A percentile compares a stretch with the other conserved stretches of the same genome.
Conservation (phyloP, 257 asterid genomes). For the Plantago major region DNA sequence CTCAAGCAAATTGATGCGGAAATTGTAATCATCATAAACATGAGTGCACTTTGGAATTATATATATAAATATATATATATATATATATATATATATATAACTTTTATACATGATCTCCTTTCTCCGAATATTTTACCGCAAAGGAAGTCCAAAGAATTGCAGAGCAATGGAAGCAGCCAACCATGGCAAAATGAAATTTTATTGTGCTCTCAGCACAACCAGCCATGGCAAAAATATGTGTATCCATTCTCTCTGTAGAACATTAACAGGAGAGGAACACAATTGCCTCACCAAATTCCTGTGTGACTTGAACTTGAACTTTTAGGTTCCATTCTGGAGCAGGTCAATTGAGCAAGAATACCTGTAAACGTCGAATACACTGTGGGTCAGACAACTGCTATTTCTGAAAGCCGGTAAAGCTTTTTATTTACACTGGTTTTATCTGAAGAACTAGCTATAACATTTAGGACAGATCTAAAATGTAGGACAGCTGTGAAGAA, state of each 20-base stretch:
- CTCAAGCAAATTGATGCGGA: neutral
- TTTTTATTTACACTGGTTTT: neutral
- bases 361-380: constrained; percentile 1
- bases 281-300: constrained; percentile 19
- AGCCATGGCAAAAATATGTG: constrained; percentile 43
- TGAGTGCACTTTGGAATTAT: neutral
- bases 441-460: neutral
- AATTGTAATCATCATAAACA: neutral
- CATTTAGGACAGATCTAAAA: neutral
- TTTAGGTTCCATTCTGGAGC: neutral
- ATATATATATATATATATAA: neutral
- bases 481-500: neutral
- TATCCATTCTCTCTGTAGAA: constrained; percentile 1
- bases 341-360: constrained; percentile 2
- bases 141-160: constrained; percentile 18
- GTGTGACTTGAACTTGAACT: neutral
- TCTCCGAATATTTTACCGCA: constrained; percentile 14
- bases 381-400: neutral
- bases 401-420: neutral
- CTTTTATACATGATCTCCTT: constrained; percentile 4
- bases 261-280: constrained; percentile 14
- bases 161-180: constrained; percentile 16
- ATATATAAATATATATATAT: too few species aligned
- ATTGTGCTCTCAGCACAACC: constrained; percentile 18
- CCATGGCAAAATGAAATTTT: constrained; percentile 34